Conservation (phyloP, 352 stramenopile genomes). For the Globisporangium mamillatum region DNA sequence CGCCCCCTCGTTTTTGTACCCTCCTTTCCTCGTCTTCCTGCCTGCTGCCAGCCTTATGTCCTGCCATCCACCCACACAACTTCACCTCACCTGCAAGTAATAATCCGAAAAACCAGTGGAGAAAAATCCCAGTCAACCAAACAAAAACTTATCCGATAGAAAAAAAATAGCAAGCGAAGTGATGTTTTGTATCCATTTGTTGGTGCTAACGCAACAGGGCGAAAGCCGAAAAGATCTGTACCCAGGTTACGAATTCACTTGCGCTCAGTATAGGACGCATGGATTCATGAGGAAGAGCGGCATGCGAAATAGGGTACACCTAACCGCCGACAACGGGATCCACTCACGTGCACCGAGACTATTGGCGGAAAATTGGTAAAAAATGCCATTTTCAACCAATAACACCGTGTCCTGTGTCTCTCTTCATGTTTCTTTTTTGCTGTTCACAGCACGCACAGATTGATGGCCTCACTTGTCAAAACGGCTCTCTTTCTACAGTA, state of each 20-base stretch:
- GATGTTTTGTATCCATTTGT: slow-evolving; percentile 12
- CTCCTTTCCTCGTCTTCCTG: slow-evolving; percentile 1
- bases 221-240: slow-evolving; percentile 3
- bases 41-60: neutral
- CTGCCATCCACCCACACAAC: neutral
- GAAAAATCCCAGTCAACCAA: neutral
- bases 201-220: slow-evolving; percentile 2
- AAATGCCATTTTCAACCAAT: slow-evolving; percentile 14
- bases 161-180: slow-evolving; percentile 2
- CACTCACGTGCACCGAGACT: neutral
- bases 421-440: neutral
- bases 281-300: slow-evolving; percentile 9
- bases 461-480: neutral
- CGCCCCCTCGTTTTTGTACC: slow-evolving; percentile 6
- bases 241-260: neutral
- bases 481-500: slow-evolving; percentile 9
- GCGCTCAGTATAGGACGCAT: neutral
- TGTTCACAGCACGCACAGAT: neutral
- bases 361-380: neutral
- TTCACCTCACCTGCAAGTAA: neutral
- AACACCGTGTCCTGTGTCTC: neutral
- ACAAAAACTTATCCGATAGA: slow-evolving; percentile 2
- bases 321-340: neutral
- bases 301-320: slow-evolving; percentile 3
- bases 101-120: neutral